These are phyloP conservation scores for Arthrobotrys pseudoclavata DNA, from an alignment of 2,329 filamentous ascomycete species.

Conservation along the genomic window DNA sequence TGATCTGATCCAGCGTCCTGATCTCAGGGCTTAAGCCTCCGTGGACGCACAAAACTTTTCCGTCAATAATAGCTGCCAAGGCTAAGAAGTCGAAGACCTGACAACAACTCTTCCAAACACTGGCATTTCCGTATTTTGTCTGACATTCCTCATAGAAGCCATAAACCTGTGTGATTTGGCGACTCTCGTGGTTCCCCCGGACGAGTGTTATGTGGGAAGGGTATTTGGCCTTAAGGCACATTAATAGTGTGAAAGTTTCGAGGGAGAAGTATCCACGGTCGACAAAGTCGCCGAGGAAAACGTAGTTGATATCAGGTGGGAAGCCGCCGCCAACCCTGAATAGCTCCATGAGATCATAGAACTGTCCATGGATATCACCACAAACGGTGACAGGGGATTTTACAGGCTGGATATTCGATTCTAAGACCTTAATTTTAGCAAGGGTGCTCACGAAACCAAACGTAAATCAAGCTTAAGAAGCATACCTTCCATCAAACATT, in stretches of 20 bases:
- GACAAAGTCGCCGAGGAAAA: slow-evolving; percentile 81
- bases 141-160: slow-evolving; percentile 84
- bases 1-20: slow-evolving; percentile 80
- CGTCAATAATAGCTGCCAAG: slow-evolving; percentile 79
- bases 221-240: slow-evolving; percentile 81
- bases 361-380: slow-evolving; percentile 98
- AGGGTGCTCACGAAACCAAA: slow-evolving; percentile 12
- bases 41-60: slow-evolving; percentile 80
- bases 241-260: slow-evolving; percentile 79
- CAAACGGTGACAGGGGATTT: slow-evolving; percentile 96
- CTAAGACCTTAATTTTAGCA: slow-evolving; percentile 68
- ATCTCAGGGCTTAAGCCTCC: slow-evolving; percentile 80
- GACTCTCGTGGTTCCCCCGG: slow-evolving; percentile 81
- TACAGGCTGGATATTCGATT: slow-evolving; percentile 99
- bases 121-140: slow-evolving; percentile 82
- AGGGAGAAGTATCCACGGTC: slow-evolving; percentile 81
- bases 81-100: slow-evolving; percentile 84
- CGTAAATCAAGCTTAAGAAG: not conserved
- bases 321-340: slow-evolving; percentile 97
- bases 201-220: slow-evolving; percentile 80
- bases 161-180: slow-evolving; percentile 83
- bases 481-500: slow-evolving; percentile 95
- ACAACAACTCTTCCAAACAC: slow-evolving; percentile 83
- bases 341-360: slow-evolving; percentile 96
- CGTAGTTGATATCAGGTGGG: slow-evolving; percentile 81